Evolutionary conservation across 2,329 filamentous ascomycete genomes (phyloP).

Genomic region (Aspergillus cejpii): DNA sequence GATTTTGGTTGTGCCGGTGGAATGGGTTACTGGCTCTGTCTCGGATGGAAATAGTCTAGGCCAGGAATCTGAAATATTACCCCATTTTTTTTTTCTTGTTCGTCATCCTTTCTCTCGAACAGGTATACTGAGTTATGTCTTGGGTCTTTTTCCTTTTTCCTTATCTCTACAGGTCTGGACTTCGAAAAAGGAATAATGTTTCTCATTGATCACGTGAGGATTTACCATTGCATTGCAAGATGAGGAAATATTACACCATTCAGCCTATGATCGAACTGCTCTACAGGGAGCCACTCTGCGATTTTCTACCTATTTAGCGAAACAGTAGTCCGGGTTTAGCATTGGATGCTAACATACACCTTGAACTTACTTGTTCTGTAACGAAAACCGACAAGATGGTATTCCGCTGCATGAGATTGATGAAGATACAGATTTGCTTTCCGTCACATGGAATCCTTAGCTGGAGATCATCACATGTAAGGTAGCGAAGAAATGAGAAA

Average conservation of each 20-base stretch:
- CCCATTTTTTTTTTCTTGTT: constrained; percentile 23
- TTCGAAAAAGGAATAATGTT: constrained; percentile 1
- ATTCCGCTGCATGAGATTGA: too few relatives aligned
- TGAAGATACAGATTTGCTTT: too few relatives aligned
- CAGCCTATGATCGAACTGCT: not conserved
- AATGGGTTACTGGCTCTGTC: constrained; percentile 24
- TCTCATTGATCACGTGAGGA: constrained; percentile 1
- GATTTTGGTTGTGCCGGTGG: constrained; percentile 21
- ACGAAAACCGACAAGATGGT: too few relatives aligned
- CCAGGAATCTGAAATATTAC: constrained; percentile 30
- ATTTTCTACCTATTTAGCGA: too few relatives aligned
- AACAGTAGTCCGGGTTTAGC: too few relatives aligned
- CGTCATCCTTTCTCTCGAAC: constrained; percentile 3
- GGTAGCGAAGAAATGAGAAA: not conserved
- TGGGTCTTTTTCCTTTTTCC: constrained; percentile 1
- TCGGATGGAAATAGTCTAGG: constrained; percentile 27
- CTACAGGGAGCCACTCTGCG: too few relatives aligned
- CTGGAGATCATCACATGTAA: not conserved
- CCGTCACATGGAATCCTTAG: too few relatives aligned
- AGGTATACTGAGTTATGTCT: constrained; percentile 2
- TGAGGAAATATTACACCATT: not conserved
- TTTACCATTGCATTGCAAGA: not conserved
- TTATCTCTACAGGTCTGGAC: constrained; percentile 2
- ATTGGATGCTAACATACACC: not conserved
- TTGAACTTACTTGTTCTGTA: not conserved